Base-by-base conservation (phyloP, 164 flowering plant genomes). In the Sedum album region DNA sequence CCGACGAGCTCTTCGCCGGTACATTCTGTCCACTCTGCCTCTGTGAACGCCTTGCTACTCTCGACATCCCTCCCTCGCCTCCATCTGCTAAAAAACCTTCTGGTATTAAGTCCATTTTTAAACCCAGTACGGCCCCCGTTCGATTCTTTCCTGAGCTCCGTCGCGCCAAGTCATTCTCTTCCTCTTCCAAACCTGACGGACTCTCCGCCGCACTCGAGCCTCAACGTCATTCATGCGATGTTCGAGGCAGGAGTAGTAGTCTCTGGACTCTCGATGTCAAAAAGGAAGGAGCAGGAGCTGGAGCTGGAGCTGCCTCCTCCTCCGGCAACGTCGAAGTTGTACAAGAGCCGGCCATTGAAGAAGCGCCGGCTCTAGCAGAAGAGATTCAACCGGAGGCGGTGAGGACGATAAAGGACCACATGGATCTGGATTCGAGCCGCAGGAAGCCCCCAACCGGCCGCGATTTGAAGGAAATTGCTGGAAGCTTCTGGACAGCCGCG, bases 341-440 rank as follows among this genome's bases (percentile, higher is more conserved):
- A n/a, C n/a, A n/a, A n/a, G n/a, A n/a, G n/a, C n/a, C n/a, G n/a
- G n/a, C n/a, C n/a, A n/a, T n/a, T n/a, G n/a, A n/a, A n/a, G n/a
- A n/a, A n/a, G n/a, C n/a, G n/a, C n/a, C n/a, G n/a, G n/a, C n/a
- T n/a, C n/a, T n/a, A 38, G 70, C 65, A 28, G 73, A 65, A 66
- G 68, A 1, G 14, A 76, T 77, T 38, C 41, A 10, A 6, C 8
- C 6, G 6, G 41, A 6, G 53, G 89, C 85, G 51, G 36, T 82
- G 68, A 94, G 81, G 83, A 82, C 89, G 5, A 91, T 89, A 88
- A 91, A 94, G 72, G 99, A 90, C 72, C 88, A 87, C 72, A 88
- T 91, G 65, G 92, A 91, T 78, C 88, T 86, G 36, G 96, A 94
- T 74, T 73, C 84, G 8, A 77, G 76, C 57, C 69, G 60, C 30